Evolutionary conservation across 2,329 filamentous ascomycete genomes (phyloP).

Genomic region (Cladosporium sp.): DNA sequence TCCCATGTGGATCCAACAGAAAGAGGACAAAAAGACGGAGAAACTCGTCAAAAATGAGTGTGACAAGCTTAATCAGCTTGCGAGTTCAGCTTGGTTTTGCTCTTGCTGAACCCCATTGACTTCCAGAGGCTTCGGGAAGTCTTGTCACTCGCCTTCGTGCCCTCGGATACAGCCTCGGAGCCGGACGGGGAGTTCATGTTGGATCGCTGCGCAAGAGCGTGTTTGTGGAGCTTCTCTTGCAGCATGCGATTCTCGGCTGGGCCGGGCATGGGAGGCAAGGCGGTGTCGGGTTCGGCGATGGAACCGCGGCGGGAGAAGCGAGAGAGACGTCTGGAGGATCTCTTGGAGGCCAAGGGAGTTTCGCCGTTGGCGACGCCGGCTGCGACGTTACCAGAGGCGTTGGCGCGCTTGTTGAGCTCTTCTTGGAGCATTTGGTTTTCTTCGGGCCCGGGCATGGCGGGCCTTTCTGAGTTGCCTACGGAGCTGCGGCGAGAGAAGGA

Average conservation of each 20-base stretch:
- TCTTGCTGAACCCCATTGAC: constrained; percentile 8
- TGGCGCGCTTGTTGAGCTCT: constrained; percentile 10
- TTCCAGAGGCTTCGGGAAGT: constrained; percentile 7
- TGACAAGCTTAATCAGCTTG: too few relatives aligned
- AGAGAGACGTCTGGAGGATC: constrained; percentile 1
- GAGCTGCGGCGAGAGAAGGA: constrained; percentile 10
- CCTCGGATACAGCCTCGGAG: constrained; percentile 2
- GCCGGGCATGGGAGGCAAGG: constrained; percentile 7
- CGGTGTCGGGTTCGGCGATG: constrained; percentile 4
- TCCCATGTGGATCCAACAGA: too few relatives aligned
- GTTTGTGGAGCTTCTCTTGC: constrained; percentile 8
- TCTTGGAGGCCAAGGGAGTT: not conserved
- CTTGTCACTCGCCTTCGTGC: not conserved
- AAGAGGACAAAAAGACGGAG: too few relatives aligned
- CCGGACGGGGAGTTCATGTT: constrained; percentile 6
- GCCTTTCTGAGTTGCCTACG: constrained; percentile 1
- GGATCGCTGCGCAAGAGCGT: constrained; percentile 4
- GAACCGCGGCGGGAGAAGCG: constrained; percentile 7
- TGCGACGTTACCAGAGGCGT: constrained; percentile 3
- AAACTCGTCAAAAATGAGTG: too few relatives aligned
- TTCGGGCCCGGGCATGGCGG: constrained; percentile 8
- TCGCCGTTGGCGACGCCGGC: not conserved
- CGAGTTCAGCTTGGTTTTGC: not conserved
- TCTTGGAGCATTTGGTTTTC: constrained; percentile 11
- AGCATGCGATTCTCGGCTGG: constrained; percentile 3